A percentile compares a stretch with the other conserved stretches of the same genome.
Evolutionary conservation across 1,284 basidiomycete genomes (phyloP).

Genomic region (Boletus albobrunnescens): DNA sequence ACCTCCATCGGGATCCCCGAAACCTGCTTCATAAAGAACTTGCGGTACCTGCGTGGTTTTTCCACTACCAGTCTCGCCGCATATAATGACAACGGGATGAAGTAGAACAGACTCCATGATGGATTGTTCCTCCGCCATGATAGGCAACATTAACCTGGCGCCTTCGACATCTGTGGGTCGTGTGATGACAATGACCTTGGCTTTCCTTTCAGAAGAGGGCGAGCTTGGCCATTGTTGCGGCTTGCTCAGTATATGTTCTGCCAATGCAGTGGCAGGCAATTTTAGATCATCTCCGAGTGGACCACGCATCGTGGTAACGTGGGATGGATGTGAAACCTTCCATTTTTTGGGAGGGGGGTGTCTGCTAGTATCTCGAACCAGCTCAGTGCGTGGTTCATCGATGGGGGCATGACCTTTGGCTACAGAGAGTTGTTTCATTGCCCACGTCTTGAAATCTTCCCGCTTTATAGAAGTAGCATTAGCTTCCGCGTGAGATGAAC

Average conservation of each 20-base stretch:
- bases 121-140: conserved; percentile 89
- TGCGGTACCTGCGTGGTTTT: conserved; percentile 99
- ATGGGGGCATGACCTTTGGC: conserved; percentile 48
- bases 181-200: conserved; percentile 57
- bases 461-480: conserved; percentile 32
- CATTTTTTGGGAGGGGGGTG: conserved; percentile 41
- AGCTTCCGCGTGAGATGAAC: conserved; percentile 7
- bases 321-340: conserved; percentile 34
- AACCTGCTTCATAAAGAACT: conserved; percentile 95
- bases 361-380: conserved; percentile 19
- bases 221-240: conserved; percentile 26
- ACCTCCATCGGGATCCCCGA: conserved; percentile 81
- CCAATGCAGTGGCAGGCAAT: conserved; percentile 60
- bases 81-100: conserved; percentile 87
- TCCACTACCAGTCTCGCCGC: conserved; percentile 96
- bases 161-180: conserved; percentile 77
- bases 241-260: conserved; percentile 42
- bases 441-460: conserved; percentile 81
- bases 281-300: conserved; percentile 65
- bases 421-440: conserved; percentile 64
- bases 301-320: conserved; percentile 48
- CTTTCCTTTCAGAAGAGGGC: conserved; percentile 2
- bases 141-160: conserved; percentile 78
- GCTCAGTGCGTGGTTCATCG: conserved; percentile 5
- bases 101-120: conserved; percentile 91